These are phyloP conservation scores for Colletotrichum sp. DNA, from an alignment of 2,329 filamentous ascomycete species.

Conservation along the genomic window DNA sequence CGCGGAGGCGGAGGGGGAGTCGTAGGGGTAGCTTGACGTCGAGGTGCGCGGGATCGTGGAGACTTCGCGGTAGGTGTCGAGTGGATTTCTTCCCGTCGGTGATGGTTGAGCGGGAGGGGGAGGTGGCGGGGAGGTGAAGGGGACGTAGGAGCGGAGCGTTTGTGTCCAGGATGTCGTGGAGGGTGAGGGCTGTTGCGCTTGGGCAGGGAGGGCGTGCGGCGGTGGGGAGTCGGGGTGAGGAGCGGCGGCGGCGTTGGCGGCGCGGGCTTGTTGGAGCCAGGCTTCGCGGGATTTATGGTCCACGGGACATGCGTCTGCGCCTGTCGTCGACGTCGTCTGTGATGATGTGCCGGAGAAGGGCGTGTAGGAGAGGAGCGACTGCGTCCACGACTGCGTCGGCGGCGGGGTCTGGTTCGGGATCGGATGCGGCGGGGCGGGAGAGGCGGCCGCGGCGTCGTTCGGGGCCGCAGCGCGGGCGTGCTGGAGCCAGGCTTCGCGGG, in stretches of 20 bases:
- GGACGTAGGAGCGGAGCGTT: constrained; percentile 45
- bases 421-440: constrained; percentile 26
- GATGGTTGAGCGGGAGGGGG: constrained; percentile 7
- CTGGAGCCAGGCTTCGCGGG: constrained; percentile 84
- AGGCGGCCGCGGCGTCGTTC: constrained; percentile 31
- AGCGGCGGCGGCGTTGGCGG: constrained; percentile 44
- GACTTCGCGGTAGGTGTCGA: constrained; percentile 74
- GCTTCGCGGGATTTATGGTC: constrained; percentile 87
- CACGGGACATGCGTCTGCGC: constrained; percentile 72
- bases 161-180: constrained; percentile 40
- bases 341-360: constrained; percentile 24
- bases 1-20: constrained; percentile 18
- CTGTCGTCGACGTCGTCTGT: constrained; percentile 10
- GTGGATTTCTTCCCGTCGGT: constrained; percentile 27
- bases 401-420: constrained; percentile 18
- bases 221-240: neutral
- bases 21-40: constrained; percentile 33
- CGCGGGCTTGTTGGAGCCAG: constrained; percentile 77
- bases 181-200: constrained; percentile 23
- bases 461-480: constrained; percentile 63
- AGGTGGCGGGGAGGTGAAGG: constrained; percentile 40
- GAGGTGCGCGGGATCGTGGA: constrained; percentile 78
- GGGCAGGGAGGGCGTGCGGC: constrained; percentile 1
- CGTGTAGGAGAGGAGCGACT: constrained; percentile 45
- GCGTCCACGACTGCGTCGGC: constrained; percentile 44